phyloP scores from a whole-genome alignment of 306 rosid genomes.

The Corylus heterophylla region DNA sequence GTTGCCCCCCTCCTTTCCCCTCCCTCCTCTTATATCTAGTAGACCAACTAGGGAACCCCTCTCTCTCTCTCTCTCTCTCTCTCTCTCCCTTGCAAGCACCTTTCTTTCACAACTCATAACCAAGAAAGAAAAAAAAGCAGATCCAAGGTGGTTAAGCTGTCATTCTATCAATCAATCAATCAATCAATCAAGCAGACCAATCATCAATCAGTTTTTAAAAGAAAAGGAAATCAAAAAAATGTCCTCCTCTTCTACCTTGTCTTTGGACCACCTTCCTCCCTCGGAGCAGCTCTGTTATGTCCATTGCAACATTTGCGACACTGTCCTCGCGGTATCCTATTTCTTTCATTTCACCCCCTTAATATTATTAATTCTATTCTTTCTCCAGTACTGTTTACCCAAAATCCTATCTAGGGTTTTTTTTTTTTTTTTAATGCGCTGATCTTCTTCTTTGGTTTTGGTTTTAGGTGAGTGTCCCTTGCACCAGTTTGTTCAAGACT shows the following conservation, averaged over 20 bases:
- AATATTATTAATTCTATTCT: not conserved
- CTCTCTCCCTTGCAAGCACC: constrained; percentile 40
- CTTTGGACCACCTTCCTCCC: constrained; percentile 88
- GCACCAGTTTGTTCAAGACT: constrained; percentile 91
- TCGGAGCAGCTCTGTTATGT: constrained; percentile 98
- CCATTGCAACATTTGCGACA: constrained; percentile 93
- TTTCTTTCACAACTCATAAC: constrained; percentile 72
- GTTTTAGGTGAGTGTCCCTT: constrained; percentile 86
- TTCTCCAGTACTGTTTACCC: not conserved
- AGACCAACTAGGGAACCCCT: constrained; percentile 47
- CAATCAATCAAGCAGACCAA: constrained; percentile 78
- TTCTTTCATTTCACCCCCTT: not conserved
- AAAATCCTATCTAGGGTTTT: constrained; percentile 20
- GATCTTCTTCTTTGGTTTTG: not conserved
- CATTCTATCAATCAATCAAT: constrained; percentile 86
- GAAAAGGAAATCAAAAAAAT: constrained; percentile 41
- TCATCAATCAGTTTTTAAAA: constrained; percentile 60
- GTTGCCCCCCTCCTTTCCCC: not conserved
- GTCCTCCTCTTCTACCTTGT: constrained; percentile 80
- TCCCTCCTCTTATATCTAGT: constrained; percentile 44
- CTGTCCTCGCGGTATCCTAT: constrained; percentile 81
- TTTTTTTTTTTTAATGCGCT: not conserved
- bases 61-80: constrained; percentile 33
- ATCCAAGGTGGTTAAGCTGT: constrained; percentile 97
- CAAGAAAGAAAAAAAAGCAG: constrained; percentile 67